Conservation (phyloP, 768 basidiomycete genomes). For the Mycena belliarum region DNA sequence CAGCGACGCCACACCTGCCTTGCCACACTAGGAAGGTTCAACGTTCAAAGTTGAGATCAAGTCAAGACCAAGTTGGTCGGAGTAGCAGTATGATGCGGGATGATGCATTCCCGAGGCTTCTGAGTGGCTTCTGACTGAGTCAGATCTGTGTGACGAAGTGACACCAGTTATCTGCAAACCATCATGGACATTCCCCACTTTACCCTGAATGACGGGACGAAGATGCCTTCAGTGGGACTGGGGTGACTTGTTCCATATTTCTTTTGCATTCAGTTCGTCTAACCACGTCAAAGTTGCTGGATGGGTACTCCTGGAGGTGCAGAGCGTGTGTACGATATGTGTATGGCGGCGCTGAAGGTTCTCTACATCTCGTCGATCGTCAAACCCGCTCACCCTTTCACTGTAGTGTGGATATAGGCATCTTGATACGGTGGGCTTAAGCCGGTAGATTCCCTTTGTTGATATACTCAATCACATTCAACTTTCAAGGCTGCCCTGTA, state of each 20-base stretch:
- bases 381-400: neutral
- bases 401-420: conserved; percentile 46
- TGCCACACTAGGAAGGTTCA: too few species aligned
- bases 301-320: conserved; percentile 39
- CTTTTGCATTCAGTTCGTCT: conserved; percentile 5
- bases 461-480: too few species aligned
- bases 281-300: conserved; percentile 35
- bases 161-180: too few species aligned
- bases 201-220: conserved; percentile 22
- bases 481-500: conserved; percentile 34
- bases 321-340: conserved; percentile 42
- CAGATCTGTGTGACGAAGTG: too few species aligned
- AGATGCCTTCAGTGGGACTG: conserved; percentile 27
- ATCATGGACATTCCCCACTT: conserved; percentile 21
- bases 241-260: conserved; percentile 18
- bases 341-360: conserved; percentile 36
- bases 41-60: too few species aligned
- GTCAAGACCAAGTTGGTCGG: too few species aligned
- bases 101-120: too few species aligned
- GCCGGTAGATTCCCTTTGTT: too few species aligned
- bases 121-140: too few species aligned
- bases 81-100: too few species aligned
- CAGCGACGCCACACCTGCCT: too few species aligned
- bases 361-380: neutral
- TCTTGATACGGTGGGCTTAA: conserved; percentile 47